Evolutionary conservation across 805 yeast species (phyloP).

Genomic region (Lipomyces mesembrius): DNA sequence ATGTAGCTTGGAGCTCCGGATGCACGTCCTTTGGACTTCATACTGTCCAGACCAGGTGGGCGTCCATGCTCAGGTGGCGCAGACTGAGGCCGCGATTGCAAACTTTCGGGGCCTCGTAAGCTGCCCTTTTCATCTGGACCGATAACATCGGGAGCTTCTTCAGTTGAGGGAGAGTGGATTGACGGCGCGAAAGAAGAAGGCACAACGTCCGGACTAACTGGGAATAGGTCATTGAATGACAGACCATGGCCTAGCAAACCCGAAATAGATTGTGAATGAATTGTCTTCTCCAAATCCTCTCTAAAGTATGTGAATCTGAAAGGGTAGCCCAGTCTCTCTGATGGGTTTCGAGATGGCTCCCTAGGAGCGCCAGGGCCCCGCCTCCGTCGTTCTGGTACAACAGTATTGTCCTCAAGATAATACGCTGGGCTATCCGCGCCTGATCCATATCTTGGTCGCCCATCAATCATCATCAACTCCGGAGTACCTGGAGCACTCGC

Average conservation of each 20-base stretch:
- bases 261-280: constrained; percentile 85
- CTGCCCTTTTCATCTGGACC: constrained; percentile 16
- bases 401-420: constrained; percentile 32
- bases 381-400: constrained; percentile 23
- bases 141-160: constrained; percentile 6
- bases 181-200: constrained; percentile 6
- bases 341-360: constrained; percentile 54
- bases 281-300: constrained; percentile 83
- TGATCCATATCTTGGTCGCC: constrained; percentile 66
- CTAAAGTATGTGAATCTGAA: constrained; percentile 86
- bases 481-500: constrained; percentile 55
- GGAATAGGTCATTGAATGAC: constrained; percentile 68
- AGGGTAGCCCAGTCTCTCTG: constrained; percentile 25
- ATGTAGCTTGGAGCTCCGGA: constrained; percentile 2
- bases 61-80: constrained; percentile 3
- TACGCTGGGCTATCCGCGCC: constrained; percentile 24
- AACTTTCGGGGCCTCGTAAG: neutral
- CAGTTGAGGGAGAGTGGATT: constrained; percentile 11
- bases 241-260: constrained; percentile 63
- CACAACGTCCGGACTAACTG: constrained; percentile 36
- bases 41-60: neutral
- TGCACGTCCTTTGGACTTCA: constrained; percentile 46
- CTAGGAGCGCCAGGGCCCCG: constrained; percentile 38
- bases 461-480: constrained; percentile 61
- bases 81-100: constrained; percentile 11